These are phyloP conservation scores for Suillus spraguei DNA, from an alignment of 768 basidiomycete species.

Conservation along the genomic window DNA sequence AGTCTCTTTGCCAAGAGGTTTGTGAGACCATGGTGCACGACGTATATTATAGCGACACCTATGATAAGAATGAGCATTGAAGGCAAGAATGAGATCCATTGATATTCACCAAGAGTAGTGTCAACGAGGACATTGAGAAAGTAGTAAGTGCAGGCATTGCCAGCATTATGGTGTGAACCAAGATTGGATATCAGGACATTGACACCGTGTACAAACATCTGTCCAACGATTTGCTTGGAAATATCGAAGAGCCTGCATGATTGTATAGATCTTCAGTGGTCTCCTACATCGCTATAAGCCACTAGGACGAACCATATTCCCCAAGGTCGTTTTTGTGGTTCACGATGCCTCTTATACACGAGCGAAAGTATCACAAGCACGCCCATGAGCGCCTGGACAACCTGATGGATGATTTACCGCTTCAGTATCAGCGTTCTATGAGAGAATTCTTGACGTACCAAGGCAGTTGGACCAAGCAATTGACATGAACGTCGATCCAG, in stretches of 20 bases:
- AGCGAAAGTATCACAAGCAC: slow-evolving; percentile 85
- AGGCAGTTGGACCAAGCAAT: slow-evolving; percentile 50
- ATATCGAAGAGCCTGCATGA: slow-evolving; percentile 83
- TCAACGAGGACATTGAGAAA: slow-evolving; percentile 93
- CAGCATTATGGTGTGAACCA: slow-evolving; percentile 65
- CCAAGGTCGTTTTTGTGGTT: slow-evolving; percentile 87
- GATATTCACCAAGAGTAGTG: slow-evolving; percentile 60
- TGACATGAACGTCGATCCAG: slow-evolving; percentile 47
- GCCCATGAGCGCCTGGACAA: slow-evolving; percentile 89
- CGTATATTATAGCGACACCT: slow-evolving; percentile 87
- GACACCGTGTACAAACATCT: slow-evolving; percentile 76
- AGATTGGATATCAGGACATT: slow-evolving; percentile 82
- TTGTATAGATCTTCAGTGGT: slow-evolving; percentile 7
- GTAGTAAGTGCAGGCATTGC: slow-evolving; percentile 90
- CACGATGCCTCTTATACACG: slow-evolving; percentile 86
- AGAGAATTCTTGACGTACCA: slow-evolving; percentile 32
- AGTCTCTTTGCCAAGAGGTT: slow-evolving; percentile 65
- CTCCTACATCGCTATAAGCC: slow-evolving; percentile 10
- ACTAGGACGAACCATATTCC: slow-evolving; percentile 71
- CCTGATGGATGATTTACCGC: slow-evolving; percentile 37
- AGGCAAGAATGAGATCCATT: not conserved
- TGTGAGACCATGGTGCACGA: slow-evolving; percentile 65
- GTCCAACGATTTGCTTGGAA: slow-evolving; percentile 87
- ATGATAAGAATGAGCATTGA: slow-evolving; percentile 17
- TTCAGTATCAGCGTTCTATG: not conserved